Evolutionary conservation across 73 alveolate species (phyloP).

Genomic region (Paramecium bursaria): DNA sequence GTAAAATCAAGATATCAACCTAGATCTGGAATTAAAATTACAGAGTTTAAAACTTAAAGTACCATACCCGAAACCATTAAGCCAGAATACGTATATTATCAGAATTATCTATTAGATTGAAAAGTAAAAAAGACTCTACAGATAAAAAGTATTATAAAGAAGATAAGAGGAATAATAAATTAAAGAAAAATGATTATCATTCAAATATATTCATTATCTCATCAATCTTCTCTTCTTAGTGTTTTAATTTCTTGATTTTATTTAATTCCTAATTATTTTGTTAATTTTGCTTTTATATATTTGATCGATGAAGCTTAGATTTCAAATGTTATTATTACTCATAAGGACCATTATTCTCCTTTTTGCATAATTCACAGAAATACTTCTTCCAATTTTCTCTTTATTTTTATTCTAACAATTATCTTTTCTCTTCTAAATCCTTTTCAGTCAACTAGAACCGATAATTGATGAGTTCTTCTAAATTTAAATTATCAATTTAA

Average conservation of each 20-base stretch:
- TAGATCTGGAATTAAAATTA: slow-evolving; percentile 31
- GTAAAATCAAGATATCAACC: no score
- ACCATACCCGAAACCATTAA: slow-evolving; percentile 15
- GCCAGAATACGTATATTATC: slow-evolving; percentile 7
- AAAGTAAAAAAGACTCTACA: slow-evolving; percentile 26
- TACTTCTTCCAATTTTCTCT: slow-evolving; percentile 57
- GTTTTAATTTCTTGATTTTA: no score
- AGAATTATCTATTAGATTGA: neutral
- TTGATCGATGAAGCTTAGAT: slow-evolving; percentile 10
- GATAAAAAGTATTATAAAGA: slow-evolving; percentile 21
- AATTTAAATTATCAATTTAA: neutral
- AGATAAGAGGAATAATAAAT: neutral
- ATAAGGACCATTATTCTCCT: slow-evolving; percentile 41
- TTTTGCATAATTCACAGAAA: slow-evolving; percentile 53
- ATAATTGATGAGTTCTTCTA: neutral
- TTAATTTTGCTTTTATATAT: no score
- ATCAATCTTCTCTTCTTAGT: no score
- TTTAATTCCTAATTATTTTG: no score
- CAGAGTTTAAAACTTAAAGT: slow-evolving; percentile 39
- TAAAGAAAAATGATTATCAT: neutral
- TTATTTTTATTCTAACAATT: slow-evolving; percentile 3
- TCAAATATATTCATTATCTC: no score
- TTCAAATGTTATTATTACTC: slow-evolving; percentile 30
- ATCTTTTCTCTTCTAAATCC: slow-evolving; percentile 42
- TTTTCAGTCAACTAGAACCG: neutral